A percentile compares a stretch with the other conserved stretches of the same genome.
These are phyloP conservation scores for Neurospora africana DNA, from an alignment of 495 filamentous ascomycete species.

Conservation along the genomic window DNA sequence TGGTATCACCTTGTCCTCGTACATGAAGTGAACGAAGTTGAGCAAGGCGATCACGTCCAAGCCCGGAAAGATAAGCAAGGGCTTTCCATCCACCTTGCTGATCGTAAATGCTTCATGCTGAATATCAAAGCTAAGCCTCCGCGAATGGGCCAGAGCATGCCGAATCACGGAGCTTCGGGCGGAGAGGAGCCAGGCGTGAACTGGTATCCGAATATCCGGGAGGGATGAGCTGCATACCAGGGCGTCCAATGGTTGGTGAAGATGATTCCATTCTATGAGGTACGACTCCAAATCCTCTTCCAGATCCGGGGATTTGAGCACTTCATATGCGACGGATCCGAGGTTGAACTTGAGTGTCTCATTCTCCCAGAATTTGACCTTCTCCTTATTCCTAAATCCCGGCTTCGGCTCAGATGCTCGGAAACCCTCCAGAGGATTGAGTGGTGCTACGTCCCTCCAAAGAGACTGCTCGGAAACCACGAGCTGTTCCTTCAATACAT, in stretches of 20 bases:
- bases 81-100: slow-evolving; percentile 37
- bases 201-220: slow-evolving; percentile 59
- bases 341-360: slow-evolving; percentile 20
- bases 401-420: slow-evolving; percentile 21
- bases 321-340: slow-evolving; percentile 29
- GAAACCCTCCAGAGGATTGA: slow-evolving; percentile 52
- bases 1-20: slow-evolving; percentile 70
- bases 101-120: slow-evolving; percentile 50
- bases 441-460: slow-evolving; percentile 60
- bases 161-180: slow-evolving; percentile 63
- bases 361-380: slow-evolving; percentile 25
- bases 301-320: slow-evolving; percentile 46
- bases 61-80: slow-evolving; percentile 48
- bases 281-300: slow-evolving; percentile 43
- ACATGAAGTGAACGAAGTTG: slow-evolving; percentile 70
- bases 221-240: slow-evolving; percentile 43
- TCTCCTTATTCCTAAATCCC: slow-evolving; percentile 16
- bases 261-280: slow-evolving; percentile 24
- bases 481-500: slow-evolving; percentile 69
- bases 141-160: slow-evolving; percentile 44
- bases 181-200: slow-evolving; percentile 71
- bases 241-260: slow-evolving; percentile 32
- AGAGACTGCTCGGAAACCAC: slow-evolving; percentile 50
- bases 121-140: slow-evolving; percentile 25
- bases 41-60: slow-evolving; percentile 66